These are phyloP conservation scores for Fusarium sambucinum DNA, from an alignment of 2,329 filamentous ascomycete species.

Conservation along the genomic window DNA sequence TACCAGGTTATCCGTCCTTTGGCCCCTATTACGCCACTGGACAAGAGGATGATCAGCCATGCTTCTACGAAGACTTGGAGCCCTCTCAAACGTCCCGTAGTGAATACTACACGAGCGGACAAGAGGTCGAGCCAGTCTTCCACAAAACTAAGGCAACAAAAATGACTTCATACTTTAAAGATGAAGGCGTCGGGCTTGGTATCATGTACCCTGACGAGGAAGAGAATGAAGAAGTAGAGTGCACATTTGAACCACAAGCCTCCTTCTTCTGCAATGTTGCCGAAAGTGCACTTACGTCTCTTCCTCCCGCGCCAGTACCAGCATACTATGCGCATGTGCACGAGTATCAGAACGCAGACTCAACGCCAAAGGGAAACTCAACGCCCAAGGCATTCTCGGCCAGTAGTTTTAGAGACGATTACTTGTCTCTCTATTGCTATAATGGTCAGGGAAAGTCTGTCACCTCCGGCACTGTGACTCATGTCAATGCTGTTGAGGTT, in stretches of 20 bases:
- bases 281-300: background rate
- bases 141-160: background rate
- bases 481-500: too few species aligned
- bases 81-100: background rate
- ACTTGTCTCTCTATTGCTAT: background rate
- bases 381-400: background rate
- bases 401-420: background rate
- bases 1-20: too few species aligned
- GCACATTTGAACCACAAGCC: background rate
- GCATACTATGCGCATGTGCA: too few species aligned
- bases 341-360: background rate
- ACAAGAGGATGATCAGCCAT: background rate
- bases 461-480: background rate
- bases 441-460: background rate
- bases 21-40: too few species aligned
- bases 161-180: background rate
- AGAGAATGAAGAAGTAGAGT: background rate
- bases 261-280: background rate
- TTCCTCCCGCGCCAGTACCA: background rate
- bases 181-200: background rate
- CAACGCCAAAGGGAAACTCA: background rate
- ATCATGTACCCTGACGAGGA: background rate
- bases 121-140: background rate
- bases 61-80: background rate
- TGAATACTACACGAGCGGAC: background rate